Evolutionary conservation across 2,329 filamentous ascomycete species (phyloP), one percentile per base, ranked within the genome.

Genomic region (Nothophaeocryptopus gaeumannii): DNA sequence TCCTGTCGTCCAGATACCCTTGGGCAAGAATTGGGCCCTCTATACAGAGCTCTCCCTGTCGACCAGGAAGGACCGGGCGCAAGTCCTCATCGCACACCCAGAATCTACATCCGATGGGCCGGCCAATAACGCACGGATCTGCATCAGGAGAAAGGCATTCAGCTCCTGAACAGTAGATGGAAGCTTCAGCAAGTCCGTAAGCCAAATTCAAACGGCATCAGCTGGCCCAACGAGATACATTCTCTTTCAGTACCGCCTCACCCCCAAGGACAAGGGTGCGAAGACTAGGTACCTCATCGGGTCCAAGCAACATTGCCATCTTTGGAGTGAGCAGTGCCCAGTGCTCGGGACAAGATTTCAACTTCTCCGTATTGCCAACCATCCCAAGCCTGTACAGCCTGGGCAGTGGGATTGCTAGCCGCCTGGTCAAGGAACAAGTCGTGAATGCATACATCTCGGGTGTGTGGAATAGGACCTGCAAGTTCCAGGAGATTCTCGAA

Each of bases 241-340:
- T n/a, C 10, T 15, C 29, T 13, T 13, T 33, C 3, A 15, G 47
- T 5, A 54, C 33, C 10, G 45, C 36, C 37, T 54, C 52, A 8
- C 52, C 52, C n/a, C n/a, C n/a, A n/a, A n/a, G n/a, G n/a, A n/a
- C n/a, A n/a, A n/a, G n/a, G n/a, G n/a, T n/a, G n/a, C n/a, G n/a
- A n/a, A n/a, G n/a, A n/a, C n/a, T n/a, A 10, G 47, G 70, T 65
- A 36, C 67, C 67, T 50, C 75, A 71, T 14, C 72, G 71, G 71
- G 70, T 12, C 71, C 66, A 1, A 78, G 47, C 0, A 72, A 69
- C 12, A 69, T 68, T 0, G 79, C 77, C 12, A 85, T 72, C 0
- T 79, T 72, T 2, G 81, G 78, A 0, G 82, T 84, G 59, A 82
- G 1, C n/a, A n/a, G n/a, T n/a, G n/a, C n/a, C n/a, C n/a, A n/a